phyloP scores from a whole-genome alignment of 208 protist genomes.

The Trichomonas vaginalis region DNA sequence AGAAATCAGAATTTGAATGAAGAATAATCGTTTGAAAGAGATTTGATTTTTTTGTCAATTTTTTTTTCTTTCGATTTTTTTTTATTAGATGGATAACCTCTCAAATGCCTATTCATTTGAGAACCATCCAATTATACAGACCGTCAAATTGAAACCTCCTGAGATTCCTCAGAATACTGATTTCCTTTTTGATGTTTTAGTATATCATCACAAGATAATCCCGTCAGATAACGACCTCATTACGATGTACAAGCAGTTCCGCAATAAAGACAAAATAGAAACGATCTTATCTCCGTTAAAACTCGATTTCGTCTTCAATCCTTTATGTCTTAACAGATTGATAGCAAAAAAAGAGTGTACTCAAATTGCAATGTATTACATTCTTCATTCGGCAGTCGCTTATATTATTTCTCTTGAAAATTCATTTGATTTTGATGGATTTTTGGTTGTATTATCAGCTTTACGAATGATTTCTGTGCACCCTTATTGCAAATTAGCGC shows the following conservation, averaged over 20 bases:
- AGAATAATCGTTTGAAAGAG: too few relatives aligned
- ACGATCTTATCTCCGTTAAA: neutral
- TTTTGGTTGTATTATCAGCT: neutral
- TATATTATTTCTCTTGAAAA: neutral
- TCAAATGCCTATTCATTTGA: neutral
- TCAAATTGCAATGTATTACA: neutral
- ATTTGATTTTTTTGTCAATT: too few relatives aligned
- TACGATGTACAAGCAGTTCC: neutral
- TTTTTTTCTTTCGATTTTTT: too few relatives aligned
- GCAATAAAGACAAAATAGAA: neutral
- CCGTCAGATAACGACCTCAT: neutral
- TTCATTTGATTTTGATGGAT: neutral
- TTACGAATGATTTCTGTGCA: neutral
- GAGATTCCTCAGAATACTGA: neutral
- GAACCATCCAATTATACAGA: neutral
- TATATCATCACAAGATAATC: neutral
- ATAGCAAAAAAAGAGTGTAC: neutral
- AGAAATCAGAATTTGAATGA: too few relatives aligned
- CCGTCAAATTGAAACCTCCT: neutral
- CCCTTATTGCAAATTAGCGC: neutral
- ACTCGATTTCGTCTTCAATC: neutral
- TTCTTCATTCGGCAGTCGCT: neutral
- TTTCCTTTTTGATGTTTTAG: neutral
- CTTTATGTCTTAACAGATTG: neutral
- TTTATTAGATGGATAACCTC: neutral